Evolutionary conservation across 1,284 basidiomycete species (phyloP).

Genomic region (Leccinum pseudoinsigne): DNA sequence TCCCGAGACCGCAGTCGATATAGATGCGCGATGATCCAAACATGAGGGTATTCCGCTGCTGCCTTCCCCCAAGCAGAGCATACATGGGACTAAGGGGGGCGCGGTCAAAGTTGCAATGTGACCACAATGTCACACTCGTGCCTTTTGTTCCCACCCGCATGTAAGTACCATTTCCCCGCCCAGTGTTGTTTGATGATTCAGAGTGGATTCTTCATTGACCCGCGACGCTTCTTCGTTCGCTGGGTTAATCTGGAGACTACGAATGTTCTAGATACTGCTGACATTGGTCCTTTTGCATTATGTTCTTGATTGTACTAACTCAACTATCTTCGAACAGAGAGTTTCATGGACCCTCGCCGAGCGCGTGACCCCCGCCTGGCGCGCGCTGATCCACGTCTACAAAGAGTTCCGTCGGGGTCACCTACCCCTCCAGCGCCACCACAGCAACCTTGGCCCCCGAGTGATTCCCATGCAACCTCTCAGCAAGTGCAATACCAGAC

Average conservation of each 20-base stretch:
- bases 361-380: conserved; percentile 76
- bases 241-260: conserved; percentile 73
- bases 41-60: conserved; percentile 48
- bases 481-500: conserved; percentile 24
- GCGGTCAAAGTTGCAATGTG: conserved; percentile 23
- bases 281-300: conserved; percentile 32
- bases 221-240: conserved; percentile 30
- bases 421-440: conserved; percentile 41
- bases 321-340: conserved; percentile 16
- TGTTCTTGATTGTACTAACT: conserved; percentile 9
- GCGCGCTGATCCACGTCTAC: conserved; percentile 65
- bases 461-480: conserved; percentile 18
- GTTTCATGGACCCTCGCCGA: conserved; percentile 72
- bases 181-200: conserved; percentile 64
- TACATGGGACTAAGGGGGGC: conserved; percentile 59
- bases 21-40: conserved; percentile 57
- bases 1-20: conserved; percentile 46
- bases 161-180: conserved; percentile 18
- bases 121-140: conserved; percentile 23
- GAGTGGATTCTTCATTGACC: conserved; percentile 85
- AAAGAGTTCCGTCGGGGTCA: conserved; percentile 47
- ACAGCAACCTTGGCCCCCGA: conserved; percentile 35
- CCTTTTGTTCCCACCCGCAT: conserved; percentile 1
- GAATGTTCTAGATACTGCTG: conserved; percentile 91
- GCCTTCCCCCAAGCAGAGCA: conserved; percentile 45